Percentiles rank a stretch among this genome's conserved stretches.
These are phyloP conservation scores for Hyphopichia pseudoburtonii DNA, from an alignment of 1,139 yeast species.

Conservation along the genomic window DNA sequence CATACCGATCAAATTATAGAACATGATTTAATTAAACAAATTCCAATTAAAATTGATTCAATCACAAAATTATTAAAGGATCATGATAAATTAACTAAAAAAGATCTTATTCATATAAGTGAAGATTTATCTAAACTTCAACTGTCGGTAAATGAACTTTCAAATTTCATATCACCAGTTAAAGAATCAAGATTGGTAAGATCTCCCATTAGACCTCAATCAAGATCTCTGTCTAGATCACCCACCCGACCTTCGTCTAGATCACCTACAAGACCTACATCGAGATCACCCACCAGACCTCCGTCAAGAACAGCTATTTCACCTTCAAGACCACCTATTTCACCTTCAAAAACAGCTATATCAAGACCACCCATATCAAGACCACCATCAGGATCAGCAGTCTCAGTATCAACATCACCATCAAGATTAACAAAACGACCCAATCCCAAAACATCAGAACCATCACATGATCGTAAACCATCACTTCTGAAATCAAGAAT, in stretches of 20 bases:
- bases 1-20: conserved; percentile 1
- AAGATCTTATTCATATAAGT: conserved; percentile 2
- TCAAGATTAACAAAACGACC: not conserved
- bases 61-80: not conserved
- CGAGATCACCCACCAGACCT: not conserved
- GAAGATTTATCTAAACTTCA: conserved; percentile 1
- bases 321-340: not conserved
- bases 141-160: not conserved
- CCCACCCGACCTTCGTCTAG: not conserved
- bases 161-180: not conserved
- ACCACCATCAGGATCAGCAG: not conserved
- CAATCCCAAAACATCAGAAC: too few species aligned
- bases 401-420: not conserved
- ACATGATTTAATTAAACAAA: not conserved
- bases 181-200: not conserved
- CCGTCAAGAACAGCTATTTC: not conserved
- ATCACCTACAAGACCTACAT: conserved; percentile 1
- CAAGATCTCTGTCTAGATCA: not conserved
- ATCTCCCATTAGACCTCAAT: not conserved
- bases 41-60: not conserved
- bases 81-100: not conserved
- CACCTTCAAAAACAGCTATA: not conserved
- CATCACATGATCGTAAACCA: not conserved
- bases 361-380: not conserved
- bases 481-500: conserved; percentile 1